Base-by-base conservation (phyloP, 106 monocot genomes). In the Allium sativum region DNA sequence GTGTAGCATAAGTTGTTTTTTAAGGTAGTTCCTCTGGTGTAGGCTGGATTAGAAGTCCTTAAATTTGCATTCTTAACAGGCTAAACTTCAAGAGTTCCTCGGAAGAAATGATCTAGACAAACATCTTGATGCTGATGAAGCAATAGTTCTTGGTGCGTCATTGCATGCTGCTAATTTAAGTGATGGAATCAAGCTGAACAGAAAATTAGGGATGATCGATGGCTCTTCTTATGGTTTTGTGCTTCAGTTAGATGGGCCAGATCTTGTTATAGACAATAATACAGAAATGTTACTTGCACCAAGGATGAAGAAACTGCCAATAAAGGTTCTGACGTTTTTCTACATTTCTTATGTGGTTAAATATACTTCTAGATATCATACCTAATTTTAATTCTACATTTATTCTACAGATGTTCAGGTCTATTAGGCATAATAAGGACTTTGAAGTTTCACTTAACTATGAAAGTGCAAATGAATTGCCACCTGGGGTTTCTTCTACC, bases 81-180 rank as follows among this genome's bases (percentile, higher is more conserved):
- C 74, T 70, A 99, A 92, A 69, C 67, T 99, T 16, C 92, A 88
- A 61, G 98, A 99, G 61, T 88, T 92, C 83, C 78, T 99, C 58
- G 80, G 88, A 22, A 82, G 78, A 63, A 85, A 78, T 45, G 78
- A 83, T 57, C 73, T 99, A 43, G 92, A 81, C 76, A 92, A 73
- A 70, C 98, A 99, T 73, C 80, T 99, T 62, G 98, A 99, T 81
- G 98, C 98, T 68, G 98, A 99, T 67, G 98, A 99, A 85, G 98
- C 92, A 76, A 88, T 92, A 45, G 98, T 78, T 65, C 98, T 99
- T 72, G 98, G 98, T 54, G 74, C 88, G 53, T 80, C 98, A 68
- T 70, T 99, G 45, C 85, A 83, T 79, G 98, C 98, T 83, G 98
- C 98, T 64, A 99, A 99, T 73, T 67, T 99, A 62, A 99, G 92